These are phyloP conservation scores for Fusarium dlaminii DNA, from an alignment of 2,329 filamentous ascomycete genomes.

Conservation along the genomic window DNA sequence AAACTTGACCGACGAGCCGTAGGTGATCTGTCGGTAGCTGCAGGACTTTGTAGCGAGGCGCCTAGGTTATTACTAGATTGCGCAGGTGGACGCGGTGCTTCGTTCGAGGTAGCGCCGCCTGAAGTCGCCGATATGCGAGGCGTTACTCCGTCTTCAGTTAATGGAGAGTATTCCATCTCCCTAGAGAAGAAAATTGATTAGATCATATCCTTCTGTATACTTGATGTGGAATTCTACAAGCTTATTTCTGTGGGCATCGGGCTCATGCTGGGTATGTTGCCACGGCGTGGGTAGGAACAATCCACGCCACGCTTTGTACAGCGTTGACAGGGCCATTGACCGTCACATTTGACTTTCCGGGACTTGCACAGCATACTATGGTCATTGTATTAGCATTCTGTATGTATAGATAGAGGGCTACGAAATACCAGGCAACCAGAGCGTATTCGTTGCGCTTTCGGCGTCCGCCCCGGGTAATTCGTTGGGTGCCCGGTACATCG, in stretches of 20 bases:
- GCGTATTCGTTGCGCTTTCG: not conserved
- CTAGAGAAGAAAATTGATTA: fast-evolving
- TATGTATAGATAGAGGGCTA: fast-evolving
- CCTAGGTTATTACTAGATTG: fast-evolving
- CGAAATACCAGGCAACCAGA: not conserved
- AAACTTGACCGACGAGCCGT: not conserved
- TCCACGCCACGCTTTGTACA: not conserved
- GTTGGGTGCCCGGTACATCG: not conserved
- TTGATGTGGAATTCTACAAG: not conserved
- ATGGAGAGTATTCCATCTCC: not conserved
- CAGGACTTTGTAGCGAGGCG: not conserved
- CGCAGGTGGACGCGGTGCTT: fast-evolving
- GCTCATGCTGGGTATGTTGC: not conserved
- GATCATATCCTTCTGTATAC: fast-evolving
- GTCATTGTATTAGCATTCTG: not conserved
- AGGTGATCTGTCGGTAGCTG: fast-evolving
- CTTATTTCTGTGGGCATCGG: not conserved
- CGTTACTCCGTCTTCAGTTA: not conserved
- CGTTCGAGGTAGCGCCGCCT: fast-evolving
- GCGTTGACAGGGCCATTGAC: not conserved
- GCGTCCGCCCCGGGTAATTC: not conserved
- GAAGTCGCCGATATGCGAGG: not conserved
- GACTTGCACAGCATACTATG: not conserved
- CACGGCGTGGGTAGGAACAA: not conserved
- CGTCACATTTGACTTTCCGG: not conserved